Conservation (phyloP, 1,284 basidiomycete genomes). For the Moesziomyces parantarcticus region DNA sequence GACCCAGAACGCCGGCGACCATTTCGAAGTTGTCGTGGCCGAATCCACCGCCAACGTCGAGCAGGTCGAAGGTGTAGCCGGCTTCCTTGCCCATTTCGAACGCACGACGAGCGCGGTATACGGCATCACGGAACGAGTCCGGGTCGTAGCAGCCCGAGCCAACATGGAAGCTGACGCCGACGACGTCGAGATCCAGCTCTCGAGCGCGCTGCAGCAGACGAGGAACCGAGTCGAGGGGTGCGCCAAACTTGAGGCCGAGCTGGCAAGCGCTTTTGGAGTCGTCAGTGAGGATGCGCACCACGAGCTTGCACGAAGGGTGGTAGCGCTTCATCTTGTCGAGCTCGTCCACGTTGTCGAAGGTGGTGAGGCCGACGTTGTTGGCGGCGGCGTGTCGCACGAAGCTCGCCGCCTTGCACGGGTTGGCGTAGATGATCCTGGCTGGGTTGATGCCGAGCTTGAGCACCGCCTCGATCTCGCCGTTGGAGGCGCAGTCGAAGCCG, state of each 20-base stretch:
- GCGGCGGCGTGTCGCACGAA: slow-evolving; percentile 87
- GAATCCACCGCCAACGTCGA: slow-evolving; percentile 96
- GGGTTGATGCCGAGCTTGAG: slow-evolving; percentile 74
- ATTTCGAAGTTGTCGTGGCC: slow-evolving; percentile 88
- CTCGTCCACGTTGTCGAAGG: slow-evolving; percentile 98
- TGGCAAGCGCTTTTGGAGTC: slow-evolving; percentile 94
- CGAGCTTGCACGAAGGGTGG: slow-evolving; percentile 85
- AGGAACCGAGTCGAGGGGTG: slow-evolving; percentile 84
- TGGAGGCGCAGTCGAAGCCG: slow-evolving; percentile 98
- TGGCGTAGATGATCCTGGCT: slow-evolving; percentile 91
- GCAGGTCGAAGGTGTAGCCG: slow-evolving; percentile 84
- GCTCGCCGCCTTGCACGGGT: slow-evolving; percentile 96
- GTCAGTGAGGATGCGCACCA: slow-evolving; percentile 94
- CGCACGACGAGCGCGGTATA: slow-evolving; percentile 81
- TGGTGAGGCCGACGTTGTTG: slow-evolving; percentile 88
- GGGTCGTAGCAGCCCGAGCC: slow-evolving; percentile 97
- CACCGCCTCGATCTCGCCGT: slow-evolving; percentile 88
- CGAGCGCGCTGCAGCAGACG: slow-evolving; percentile 81
- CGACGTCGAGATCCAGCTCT: slow-evolving; percentile 83
- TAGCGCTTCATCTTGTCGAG: slow-evolving; percentile 90
- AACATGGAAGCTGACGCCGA: slow-evolving; percentile 98
- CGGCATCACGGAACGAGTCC: slow-evolving; percentile 86
- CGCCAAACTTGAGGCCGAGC: slow-evolving; percentile 97
- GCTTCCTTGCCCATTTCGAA: slow-evolving; percentile 87
- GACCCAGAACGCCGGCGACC: slow-evolving; percentile 79